phyloP scores from a whole-genome alignment of 2,329 filamentous ascomycete species.

The Monilinia fructigena region DNA sequence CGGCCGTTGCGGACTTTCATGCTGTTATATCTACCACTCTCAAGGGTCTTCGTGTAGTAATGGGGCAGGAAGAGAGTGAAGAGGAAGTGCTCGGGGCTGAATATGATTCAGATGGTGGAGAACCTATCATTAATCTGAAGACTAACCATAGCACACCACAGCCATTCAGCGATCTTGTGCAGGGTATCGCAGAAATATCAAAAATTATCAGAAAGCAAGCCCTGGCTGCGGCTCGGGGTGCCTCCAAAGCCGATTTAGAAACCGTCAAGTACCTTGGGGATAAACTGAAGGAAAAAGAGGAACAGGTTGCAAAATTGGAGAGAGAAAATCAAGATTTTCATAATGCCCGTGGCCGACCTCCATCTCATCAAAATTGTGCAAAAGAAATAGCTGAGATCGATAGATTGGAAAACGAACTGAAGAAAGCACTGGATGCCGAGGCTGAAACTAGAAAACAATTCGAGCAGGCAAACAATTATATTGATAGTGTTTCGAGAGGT shows the following conservation, averaged over 20 bases:
- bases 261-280: background rate
- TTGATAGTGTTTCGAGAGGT: conserved; percentile 1
- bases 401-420: background rate
- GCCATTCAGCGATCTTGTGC: conserved; percentile 10
- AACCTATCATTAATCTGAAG: conserved; percentile 12
- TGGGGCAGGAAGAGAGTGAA: conserved; percentile 2
- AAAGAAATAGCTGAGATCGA: background rate
- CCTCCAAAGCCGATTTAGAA: background rate
- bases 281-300: background rate
- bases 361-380: background rate
- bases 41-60: background rate
- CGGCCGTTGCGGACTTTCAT: conserved; percentile 13
- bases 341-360: background rate
- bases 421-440: background rate
- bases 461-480: background rate
- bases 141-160: conserved; percentile 1
- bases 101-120: conserved; percentile 13
- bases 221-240: too few species aligned
- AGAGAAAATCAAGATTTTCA: conserved; percentile 1
- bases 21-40: conserved; percentile 1
- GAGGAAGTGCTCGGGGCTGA: conserved; percentile 2
- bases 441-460: background rate
- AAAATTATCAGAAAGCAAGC: background rate
- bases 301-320: background rate
- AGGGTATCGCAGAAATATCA: background rate